Base-by-base conservation (phyloP, 176 grass and related monocot genomes). In the Rhynchospora tenuis region DNA sequence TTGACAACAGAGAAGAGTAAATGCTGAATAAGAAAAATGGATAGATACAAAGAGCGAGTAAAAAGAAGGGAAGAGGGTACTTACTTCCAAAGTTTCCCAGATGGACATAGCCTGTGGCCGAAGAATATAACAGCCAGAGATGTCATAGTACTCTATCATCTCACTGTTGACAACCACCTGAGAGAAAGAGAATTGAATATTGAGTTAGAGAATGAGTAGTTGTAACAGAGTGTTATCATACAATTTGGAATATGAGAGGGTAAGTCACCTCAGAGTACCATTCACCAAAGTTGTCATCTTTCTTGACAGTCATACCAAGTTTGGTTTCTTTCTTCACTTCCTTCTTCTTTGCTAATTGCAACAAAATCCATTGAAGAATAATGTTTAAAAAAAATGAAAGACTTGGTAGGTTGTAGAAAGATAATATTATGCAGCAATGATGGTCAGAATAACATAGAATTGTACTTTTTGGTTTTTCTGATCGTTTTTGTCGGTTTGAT, bases 81-180 rank as follows among this genome's bases (percentile, higher is more conserved):
- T 38, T 80, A 61, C 86, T 90, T 46, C 81, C 85, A 75, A 81
- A 75, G 87, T 64, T 84, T 98, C 95, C 89, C 92, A 98, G 28
- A 98, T 98, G 54, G 93, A 81, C 86, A 98, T 94, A 0, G 95
- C 64, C 90, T 92, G 94, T 64, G 95, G 95, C 71, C 95, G 94
- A 61, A 98, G 47, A 75, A 98, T 94, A 76, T 98, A 98, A 45
- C 95, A 98, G 38, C 95, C 95, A 57, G 95, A 98, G 59, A 98
- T 94, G 84, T 98, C 92, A 22, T 98, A 98, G 89, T 98, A 98
- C 74, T 98, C 95, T 0, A 98, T 98, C 95, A 98, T 98, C 88
- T 98, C 95, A 58, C 95, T 88, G 84, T 86, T 88, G 59, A 98
- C 92, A 68, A 94, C 90, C 84, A 94, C 95, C 95, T 98, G 82